Percentiles rank a stretch among this genome's conserved stretches.
phyloP scores from a whole-genome alignment of 2,329 filamentous ascomycete genomes.

The Fusarium buxicola region DNA sequence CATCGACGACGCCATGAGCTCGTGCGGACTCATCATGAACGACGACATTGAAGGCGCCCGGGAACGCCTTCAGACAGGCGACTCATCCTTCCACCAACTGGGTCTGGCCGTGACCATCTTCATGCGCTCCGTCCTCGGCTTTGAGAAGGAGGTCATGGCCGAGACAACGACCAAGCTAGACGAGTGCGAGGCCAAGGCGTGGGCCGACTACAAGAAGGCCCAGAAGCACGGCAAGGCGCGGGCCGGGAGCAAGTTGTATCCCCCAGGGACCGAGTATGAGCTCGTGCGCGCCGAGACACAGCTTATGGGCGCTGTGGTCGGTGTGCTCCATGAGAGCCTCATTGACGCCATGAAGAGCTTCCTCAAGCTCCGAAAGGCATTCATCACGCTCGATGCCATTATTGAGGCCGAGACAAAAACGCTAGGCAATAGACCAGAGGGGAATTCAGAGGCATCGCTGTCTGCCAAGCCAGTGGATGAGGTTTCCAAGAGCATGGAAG shows the following conservation, averaged over 20 bases:
- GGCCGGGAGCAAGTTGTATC: slow-evolving; percentile 69
- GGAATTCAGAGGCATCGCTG: slow-evolving; percentile 7
- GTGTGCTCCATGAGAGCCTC: slow-evolving; percentile 90
- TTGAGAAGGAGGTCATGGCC: slow-evolving; percentile 91
- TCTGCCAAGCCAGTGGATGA: slow-evolving; percentile 36
- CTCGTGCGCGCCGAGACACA: slow-evolving; percentile 87
- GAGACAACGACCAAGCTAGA: slow-evolving; percentile 79
- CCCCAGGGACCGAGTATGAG: slow-evolving; percentile 86
- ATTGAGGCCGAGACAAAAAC: slow-evolving; percentile 76
- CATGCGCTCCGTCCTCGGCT: slow-evolving; percentile 86
- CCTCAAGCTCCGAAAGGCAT: slow-evolving; percentile 92
- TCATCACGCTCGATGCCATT: slow-evolving; percentile 82
- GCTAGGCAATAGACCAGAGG: slow-evolving; percentile 36
- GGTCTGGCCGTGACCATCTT: slow-evolving; percentile 86
- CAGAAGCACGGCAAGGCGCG: slow-evolving; percentile 67
- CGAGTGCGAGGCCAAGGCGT: slow-evolving; percentile 81
- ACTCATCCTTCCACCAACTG: slow-evolving; percentile 89
- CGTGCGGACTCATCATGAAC: slow-evolving; percentile 81
- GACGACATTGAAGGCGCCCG: slow-evolving; percentile 91
- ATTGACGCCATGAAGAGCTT: slow-evolving; percentile 93
- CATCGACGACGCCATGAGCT: slow-evolving; percentile 70
- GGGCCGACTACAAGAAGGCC: slow-evolving; percentile 80
- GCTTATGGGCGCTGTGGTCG: slow-evolving; percentile 89
- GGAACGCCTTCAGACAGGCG: slow-evolving; percentile 74
- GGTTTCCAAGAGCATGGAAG: slow-evolving; percentile 51